Evolutionary conservation across 306 rosid species (phyloP).

Genomic region (Pueraria montana): DNA sequence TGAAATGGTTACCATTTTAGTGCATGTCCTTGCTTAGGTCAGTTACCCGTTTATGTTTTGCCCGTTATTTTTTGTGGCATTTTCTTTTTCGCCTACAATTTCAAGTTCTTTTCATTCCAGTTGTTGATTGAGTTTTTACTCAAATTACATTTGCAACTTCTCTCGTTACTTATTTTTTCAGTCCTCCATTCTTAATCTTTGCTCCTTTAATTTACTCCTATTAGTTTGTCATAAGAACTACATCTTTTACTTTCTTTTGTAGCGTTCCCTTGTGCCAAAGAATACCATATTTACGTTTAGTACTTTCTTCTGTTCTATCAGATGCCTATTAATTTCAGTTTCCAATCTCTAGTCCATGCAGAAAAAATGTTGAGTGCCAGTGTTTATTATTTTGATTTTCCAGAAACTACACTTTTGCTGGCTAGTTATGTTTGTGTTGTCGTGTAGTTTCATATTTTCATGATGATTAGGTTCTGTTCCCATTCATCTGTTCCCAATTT

Average conservation of each 20-base stretch:
- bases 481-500: slow-evolving; percentile 19
- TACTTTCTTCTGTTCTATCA: slow-evolving; percentile 21
- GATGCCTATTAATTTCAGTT: slow-evolving; percentile 40
- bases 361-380: slow-evolving; percentile 4
- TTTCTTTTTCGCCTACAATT: slow-evolving; percentile 69
- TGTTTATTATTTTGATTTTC: slow-evolving; percentile 36
- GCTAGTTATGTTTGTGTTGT: slow-evolving; percentile 29
- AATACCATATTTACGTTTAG: slow-evolving; percentile 15
- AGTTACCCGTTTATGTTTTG: slow-evolving; percentile 78
- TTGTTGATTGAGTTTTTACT: slow-evolving; percentile 59
- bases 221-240: slow-evolving; percentile 37
- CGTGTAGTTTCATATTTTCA: not conserved
- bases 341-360: slow-evolving; percentile 42
- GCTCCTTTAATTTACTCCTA: slow-evolving; percentile 41
- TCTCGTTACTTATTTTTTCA: slow-evolving; percentile 48
- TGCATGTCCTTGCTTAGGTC: slow-evolving; percentile 93
- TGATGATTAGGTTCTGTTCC: slow-evolving; percentile 35
- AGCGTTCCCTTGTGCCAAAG: slow-evolving; percentile 40
- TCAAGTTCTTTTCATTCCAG: slow-evolving; percentile 55
- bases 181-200: slow-evolving; percentile 43
- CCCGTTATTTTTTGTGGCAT: slow-evolving; percentile 74
- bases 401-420: slow-evolving; percentile 37
- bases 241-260: slow-evolving; percentile 38
- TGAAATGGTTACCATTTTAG: slow-evolving; percentile 94
- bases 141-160: slow-evolving; percentile 56